A percentile compares a stretch with the other conserved stretches of the same genome.
Conservation (phyloP, 2,329 filamentous ascomycete species). For the Arthrinium puccinioides region DNA sequence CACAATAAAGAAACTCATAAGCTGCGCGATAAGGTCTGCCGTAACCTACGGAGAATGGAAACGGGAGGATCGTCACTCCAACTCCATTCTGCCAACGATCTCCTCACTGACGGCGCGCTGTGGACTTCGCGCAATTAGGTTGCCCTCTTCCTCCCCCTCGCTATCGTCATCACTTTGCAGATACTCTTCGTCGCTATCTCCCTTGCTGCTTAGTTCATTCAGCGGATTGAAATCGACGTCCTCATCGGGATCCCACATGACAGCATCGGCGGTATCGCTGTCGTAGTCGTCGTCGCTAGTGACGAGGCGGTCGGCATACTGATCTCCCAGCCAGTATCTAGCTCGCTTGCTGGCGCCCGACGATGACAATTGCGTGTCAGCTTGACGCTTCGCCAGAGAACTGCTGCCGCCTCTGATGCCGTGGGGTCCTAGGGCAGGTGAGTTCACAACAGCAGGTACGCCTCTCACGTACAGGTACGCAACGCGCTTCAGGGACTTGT, state of each 20-base stretch:
- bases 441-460: conserved; percentile 60
- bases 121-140: conserved; percentile 27
- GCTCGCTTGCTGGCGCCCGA: conserved; percentile 69
- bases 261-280: conserved; percentile 28
- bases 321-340: conserved; percentile 79
- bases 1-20: neutral
- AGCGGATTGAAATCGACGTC: conserved; percentile 50
- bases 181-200: conserved; percentile 33
- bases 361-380: conserved; percentile 17
- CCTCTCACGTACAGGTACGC: conserved; percentile 90
- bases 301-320: conserved; percentile 39
- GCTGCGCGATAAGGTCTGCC: neutral
- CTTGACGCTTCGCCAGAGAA: conserved; percentile 21
- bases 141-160: conserved; percentile 25
- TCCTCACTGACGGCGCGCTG: conserved; percentile 56
- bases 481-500: conserved; percentile 83
- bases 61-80: conserved; percentile 18
- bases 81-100: conserved; percentile 55
- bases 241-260: conserved; percentile 51
- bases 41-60: neutral
- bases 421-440: conserved; percentile 21
- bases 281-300: conserved; percentile 32
- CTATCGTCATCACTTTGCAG: conserved; percentile 33
- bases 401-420: conserved; percentile 17
- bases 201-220: conserved; percentile 40